Percentiles rank a stretch among this genome's conserved stretches.
Conservation (phyloP, 1,284 basidiomycete species). For the Hymenochaete sp. region DNA sequence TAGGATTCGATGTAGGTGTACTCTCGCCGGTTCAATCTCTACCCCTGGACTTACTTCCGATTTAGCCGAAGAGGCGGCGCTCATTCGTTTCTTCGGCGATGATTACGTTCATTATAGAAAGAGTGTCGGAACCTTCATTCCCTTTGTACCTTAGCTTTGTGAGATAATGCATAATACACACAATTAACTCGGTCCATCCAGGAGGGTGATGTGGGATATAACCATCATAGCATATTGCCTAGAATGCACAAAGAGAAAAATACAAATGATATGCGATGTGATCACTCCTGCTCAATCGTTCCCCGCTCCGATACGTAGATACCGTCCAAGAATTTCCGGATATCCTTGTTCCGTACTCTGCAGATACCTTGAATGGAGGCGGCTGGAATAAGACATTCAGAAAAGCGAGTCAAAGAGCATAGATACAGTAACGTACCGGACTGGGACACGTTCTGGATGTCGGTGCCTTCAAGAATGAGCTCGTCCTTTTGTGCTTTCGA, state of each 20-base stretch:
- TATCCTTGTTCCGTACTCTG: conserved; percentile 97
- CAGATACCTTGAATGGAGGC: conserved; percentile 93
- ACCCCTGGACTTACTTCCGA: conserved; percentile 12
- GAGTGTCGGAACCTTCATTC: conserved; percentile 65
- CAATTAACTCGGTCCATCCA: neutral
- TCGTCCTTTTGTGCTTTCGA: conserved; percentile 97
- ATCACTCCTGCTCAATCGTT: conserved; percentile 33
- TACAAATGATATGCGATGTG: neutral
- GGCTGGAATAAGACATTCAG: conserved; percentile 38
- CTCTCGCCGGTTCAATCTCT: conserved; percentile 4
- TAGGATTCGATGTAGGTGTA: conserved; percentile 68
- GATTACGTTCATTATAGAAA: conserved; percentile 66
- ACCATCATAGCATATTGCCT: conserved; percentile 11
- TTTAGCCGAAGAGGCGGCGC: conserved; percentile 63
- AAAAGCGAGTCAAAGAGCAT: neutral
- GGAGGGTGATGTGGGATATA: neutral
- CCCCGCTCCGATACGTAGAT: conserved; percentile 89
- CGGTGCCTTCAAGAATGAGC: conserved; percentile 87
- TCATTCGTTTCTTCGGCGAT: conserved; percentile 77
- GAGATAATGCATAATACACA: neutral
- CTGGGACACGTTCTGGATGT: conserved; percentile 93
- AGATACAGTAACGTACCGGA: conserved; percentile 47
- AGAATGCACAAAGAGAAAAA: conserved; percentile 1
- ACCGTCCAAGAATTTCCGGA: conserved; percentile 88
- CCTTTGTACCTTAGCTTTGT: conserved; percentile 44